phyloP scores from a whole-genome alignment of 345 rosid genomes.

The Cardamine occulta region DNA sequence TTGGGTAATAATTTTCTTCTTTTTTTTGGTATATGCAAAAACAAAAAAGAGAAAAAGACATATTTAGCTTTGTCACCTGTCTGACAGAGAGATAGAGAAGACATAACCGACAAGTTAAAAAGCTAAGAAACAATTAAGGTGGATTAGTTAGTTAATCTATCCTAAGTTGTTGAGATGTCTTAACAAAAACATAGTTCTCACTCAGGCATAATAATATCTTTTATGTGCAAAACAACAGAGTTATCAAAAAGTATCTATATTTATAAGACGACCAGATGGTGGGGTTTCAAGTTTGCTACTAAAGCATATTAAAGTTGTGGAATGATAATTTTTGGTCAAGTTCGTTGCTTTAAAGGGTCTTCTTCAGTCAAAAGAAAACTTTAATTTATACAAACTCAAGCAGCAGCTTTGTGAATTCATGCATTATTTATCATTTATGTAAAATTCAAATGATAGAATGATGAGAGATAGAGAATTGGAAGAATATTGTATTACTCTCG shows the following conservation, averaged over 20 bases:
- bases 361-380: slow-evolving; percentile 40
- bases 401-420: background rate
- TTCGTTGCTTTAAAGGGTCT: slow-evolving; percentile 40
- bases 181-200: slow-evolving; percentile 10
- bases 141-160: slow-evolving; percentile 45
- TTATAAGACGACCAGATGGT: slow-evolving; percentile 1
- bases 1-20: slow-evolving; percentile 39
- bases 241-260: background rate
- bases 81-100: slow-evolving; percentile 17
- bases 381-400: slow-evolving; percentile 9
- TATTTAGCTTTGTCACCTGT: slow-evolving; percentile 37
- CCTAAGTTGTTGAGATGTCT: slow-evolving; percentile 41
- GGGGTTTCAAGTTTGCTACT: slow-evolving; percentile 14
- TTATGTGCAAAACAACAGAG: slow-evolving; percentile 9
- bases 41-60: slow-evolving; percentile 31
- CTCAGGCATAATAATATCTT: slow-evolving; percentile 3
- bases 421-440: background rate
- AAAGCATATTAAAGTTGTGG: slow-evolving; percentile 33
- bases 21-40: slow-evolving; percentile 42
- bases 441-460: too few species aligned
- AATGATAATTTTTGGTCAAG: slow-evolving; percentile 32
- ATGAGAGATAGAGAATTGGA: too few species aligned
- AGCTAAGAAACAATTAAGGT: slow-evolving; percentile 33
- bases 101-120: slow-evolving; percentile 28
- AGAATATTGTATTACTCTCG: too few species aligned